A percentile compares a stretch with the other conserved stretches of the same genome.
phyloP scores from a whole-genome alignment of 176 grass and related monocot species.

The Oryza glaberrima region DNA sequence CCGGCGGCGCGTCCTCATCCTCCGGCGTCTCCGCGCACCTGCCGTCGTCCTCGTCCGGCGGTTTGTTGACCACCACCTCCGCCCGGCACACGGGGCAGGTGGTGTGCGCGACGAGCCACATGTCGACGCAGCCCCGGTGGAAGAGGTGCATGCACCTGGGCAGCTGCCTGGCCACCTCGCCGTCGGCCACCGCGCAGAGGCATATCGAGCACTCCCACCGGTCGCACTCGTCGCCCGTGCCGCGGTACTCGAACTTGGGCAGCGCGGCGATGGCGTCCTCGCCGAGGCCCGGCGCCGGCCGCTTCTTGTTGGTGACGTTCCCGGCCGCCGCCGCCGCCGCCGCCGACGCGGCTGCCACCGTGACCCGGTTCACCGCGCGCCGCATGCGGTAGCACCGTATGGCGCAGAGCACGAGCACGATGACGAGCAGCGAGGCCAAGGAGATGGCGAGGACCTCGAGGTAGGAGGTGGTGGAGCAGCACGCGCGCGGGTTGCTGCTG shows the following conservation, averaged over 20 bases:
- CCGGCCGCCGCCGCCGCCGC: neutral
- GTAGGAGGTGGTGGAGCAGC: constrained; percentile 25
- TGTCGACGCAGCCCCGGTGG: constrained; percentile 56
- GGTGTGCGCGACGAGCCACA: constrained; percentile 51
- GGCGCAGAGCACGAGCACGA: constrained; percentile 42
- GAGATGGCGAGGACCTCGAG: constrained; percentile 61
- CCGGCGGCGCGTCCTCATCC: neutral
- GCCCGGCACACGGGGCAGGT: constrained; percentile 65
- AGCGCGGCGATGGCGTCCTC: constrained; percentile 43
- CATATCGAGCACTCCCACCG: constrained; percentile 57
- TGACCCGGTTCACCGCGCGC: constrained; percentile 15
- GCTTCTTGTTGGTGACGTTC: neutral
- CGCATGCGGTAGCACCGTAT: constrained; percentile 47
- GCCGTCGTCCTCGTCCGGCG: neutral
- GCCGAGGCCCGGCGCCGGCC: neutral
- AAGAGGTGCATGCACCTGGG: constrained; percentile 63
- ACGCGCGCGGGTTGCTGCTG: neutral
- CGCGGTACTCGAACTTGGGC: constrained; percentile 46
- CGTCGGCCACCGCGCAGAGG: constrained; percentile 49
- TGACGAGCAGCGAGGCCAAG: constrained; percentile 41
- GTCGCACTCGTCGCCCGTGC: constrained; percentile 11
- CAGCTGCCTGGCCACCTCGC: constrained; percentile 55
- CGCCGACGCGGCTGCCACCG: neutral
- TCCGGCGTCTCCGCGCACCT: neutral
- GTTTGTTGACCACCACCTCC: constrained; percentile 26